Evolutionary conservation across 106 monocot species (phyloP), one percentile per base, ranked within the genome.

Genomic region (Vanilla planifolia): DNA sequence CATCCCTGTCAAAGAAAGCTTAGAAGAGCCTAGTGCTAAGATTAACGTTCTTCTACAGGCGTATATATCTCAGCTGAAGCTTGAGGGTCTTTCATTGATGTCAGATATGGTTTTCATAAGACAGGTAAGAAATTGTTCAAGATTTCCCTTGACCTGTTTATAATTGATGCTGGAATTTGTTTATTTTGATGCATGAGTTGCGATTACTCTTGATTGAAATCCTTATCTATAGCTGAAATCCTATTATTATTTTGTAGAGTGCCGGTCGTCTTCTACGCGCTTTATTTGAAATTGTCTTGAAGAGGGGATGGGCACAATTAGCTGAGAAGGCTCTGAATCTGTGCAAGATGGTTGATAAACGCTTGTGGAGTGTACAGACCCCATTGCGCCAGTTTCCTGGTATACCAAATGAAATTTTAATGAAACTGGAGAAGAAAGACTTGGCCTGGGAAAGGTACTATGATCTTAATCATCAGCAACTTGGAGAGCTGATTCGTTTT

Each of bases 291-390:
- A 98, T 98, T 47, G 92, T 92, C 45, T 34, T 92, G 55, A 98
- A 98, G 67, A 81, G 88, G 33, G 92, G 98, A 8, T 98, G 98
- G 98, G 92, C 98, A 55, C 88, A 98, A 61, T 69, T 98, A 46
- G 68, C 98, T 56, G 88, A 92, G 62, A 98, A 81, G 67, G 98
- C 92, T 53, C 59, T 92, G 70, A 92, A 80, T 67, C 60, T 98
- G 40, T 98, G 91, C 73, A 98, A 98, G 77, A 98, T 98, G 98
- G 81, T 98, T 41, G 85, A 98, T 72, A 98, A 87, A 68, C 81
- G 82, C 22, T 92, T 98, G 81, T 98, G 98, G 98, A 85, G 70
- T 25, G 98, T 98, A 7, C 98, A 98, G 55, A 92, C 88, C 17
- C 98, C 98, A 7, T 59, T 98, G 40, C 98, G 92, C 13, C 98